Conservation (phyloP, 2,329 filamentous ascomycete genomes). For the Paraconiothyrium sp. region DNA sequence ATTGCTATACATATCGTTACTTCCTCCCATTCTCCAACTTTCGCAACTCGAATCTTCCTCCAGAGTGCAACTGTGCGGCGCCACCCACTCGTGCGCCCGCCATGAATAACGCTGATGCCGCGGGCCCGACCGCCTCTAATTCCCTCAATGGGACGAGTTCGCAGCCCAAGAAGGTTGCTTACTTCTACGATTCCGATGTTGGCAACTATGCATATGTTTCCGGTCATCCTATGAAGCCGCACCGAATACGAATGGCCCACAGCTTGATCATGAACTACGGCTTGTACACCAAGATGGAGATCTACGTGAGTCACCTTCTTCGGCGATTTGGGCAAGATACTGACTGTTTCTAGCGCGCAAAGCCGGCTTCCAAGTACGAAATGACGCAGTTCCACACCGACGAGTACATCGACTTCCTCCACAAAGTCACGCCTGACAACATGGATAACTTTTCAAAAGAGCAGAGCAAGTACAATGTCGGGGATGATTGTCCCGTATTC, state of each 20-base stretch:
- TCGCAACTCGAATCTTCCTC: background rate
- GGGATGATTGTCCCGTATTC: slow-evolving; percentile 71
- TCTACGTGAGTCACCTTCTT: slow-evolving; percentile 62
- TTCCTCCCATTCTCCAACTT: background rate
- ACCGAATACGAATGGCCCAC: slow-evolving; percentile 72
- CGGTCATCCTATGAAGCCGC: slow-evolving; percentile 74
- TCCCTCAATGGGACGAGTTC: slow-evolving; percentile 36
- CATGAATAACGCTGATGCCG: slow-evolving; percentile 32
- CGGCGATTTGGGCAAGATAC: slow-evolving; percentile 2
- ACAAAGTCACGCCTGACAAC: slow-evolving; percentile 96
- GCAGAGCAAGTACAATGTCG: slow-evolving; percentile 80
- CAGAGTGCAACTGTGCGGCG: slow-evolving; percentile 7
- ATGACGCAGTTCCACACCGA: slow-evolving; percentile 80
- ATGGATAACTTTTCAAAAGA: slow-evolving; percentile 94
- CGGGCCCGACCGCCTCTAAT: slow-evolving; percentile 21
- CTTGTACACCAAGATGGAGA: slow-evolving; percentile 78
- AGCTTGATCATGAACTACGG: slow-evolving; percentile 77
- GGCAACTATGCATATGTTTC: slow-evolving; percentile 96
- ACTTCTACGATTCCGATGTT: slow-evolving; percentile 98
- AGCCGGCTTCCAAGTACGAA: slow-evolving; percentile 70
- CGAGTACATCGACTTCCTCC: slow-evolving; percentile 76
- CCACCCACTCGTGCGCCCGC: slow-evolving; percentile 18
- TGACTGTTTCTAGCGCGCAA: slow-evolving; percentile 48
- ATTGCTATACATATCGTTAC: background rate
- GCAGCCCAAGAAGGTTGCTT: slow-evolving; percentile 81